These are phyloP conservation scores for Penicillium sp. DNA, from an alignment of 2,329 filamentous ascomycete species.

Conservation along the genomic window DNA sequence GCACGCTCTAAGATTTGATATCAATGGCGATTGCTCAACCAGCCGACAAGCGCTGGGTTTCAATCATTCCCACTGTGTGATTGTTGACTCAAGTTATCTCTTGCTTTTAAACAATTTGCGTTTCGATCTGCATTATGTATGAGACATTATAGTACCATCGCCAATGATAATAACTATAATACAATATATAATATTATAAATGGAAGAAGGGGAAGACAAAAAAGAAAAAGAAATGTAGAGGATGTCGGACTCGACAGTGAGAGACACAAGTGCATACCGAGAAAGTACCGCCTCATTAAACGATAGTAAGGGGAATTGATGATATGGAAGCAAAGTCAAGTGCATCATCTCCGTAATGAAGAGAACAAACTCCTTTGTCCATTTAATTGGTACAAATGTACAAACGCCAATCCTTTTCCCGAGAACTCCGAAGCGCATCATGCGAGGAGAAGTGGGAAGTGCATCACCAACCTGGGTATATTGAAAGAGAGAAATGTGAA, in stretches of 20 bases:
- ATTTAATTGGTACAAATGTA: neutral
- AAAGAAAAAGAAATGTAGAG: neutral
- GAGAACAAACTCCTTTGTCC: neutral
- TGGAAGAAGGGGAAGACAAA: neutral
- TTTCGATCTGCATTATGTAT: neutral
- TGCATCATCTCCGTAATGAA: neutral
- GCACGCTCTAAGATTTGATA: neutral
- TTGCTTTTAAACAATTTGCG: too few relatives aligned
- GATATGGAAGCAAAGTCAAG: neutral
- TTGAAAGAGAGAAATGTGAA: slow-evolving; percentile 13
- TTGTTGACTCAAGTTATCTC: too few relatives aligned
- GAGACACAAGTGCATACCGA: neutral
- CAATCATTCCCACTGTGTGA: too few relatives aligned
- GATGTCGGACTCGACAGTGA: neutral
- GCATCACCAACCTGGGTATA: slow-evolving; percentile 23
- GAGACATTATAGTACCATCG: neutral
- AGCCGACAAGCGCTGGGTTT: too few relatives aligned
- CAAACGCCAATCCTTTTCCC: slow-evolving; percentile 16
- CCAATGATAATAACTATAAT: neutral
- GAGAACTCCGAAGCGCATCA: slow-evolving; percentile 7
- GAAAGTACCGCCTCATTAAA: neutral
- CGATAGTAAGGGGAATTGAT: neutral
- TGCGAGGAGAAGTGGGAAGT: slow-evolving; percentile 3
- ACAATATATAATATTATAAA: slow-evolving; percentile 1
- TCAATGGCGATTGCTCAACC: too few relatives aligned